phyloP scores from a whole-genome alignment of 1,284 basidiomycete genomes.

The Boletus sp. region DNA sequence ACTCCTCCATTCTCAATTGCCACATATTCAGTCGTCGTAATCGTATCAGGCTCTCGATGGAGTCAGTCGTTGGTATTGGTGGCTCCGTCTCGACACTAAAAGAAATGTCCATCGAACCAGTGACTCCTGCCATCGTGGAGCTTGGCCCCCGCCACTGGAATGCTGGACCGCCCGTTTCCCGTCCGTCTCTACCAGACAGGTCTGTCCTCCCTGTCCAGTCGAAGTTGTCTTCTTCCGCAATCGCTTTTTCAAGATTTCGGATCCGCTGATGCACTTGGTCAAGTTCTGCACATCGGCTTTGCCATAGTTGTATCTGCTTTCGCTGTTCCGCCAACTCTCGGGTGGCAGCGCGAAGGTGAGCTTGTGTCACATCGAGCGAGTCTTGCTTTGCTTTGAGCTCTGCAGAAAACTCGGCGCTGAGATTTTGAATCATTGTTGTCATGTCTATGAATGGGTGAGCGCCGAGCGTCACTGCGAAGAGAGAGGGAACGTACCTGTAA shows the following conservation, averaged over 20 bases:
- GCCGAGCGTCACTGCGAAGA: neutral
- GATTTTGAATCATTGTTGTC: conserved; percentile 74
- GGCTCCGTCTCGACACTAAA: conserved; percentile 65
- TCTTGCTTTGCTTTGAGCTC: conserved; percentile 90
- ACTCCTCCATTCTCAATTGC: conserved; percentile 73
- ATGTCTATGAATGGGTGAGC: conserved; percentile 55
- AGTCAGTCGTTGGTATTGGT: conserved; percentile 58
- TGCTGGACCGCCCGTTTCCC: conserved; percentile 43
- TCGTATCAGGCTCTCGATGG: conserved; percentile 58
- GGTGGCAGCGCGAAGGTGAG: conserved; percentile 84
- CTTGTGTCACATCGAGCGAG: conserved; percentile 79
- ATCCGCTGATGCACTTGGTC: conserved; percentile 76
- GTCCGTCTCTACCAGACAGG: conserved; percentile 52
- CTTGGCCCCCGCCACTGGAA: conserved; percentile 68
- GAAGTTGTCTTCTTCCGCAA: conserved; percentile 72
- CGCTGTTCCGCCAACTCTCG: conserved; percentile 87
- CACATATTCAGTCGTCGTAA: conserved; percentile 76
- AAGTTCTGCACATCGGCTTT: conserved; percentile 65
- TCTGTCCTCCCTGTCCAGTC: conserved; percentile 89
- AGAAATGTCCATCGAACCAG: conserved; percentile 51
- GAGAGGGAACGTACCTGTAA: conserved; percentile 55
- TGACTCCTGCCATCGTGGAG: conserved; percentile 56
- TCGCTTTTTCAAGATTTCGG: conserved; percentile 75
- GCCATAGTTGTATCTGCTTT: conserved; percentile 75
- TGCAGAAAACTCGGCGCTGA: conserved; percentile 74